Evolutionary conservation across 805 yeast genomes (phyloP), one percentile per base, ranked within the genome.

Genomic region (Kluyveromyces siamensis): DNA sequence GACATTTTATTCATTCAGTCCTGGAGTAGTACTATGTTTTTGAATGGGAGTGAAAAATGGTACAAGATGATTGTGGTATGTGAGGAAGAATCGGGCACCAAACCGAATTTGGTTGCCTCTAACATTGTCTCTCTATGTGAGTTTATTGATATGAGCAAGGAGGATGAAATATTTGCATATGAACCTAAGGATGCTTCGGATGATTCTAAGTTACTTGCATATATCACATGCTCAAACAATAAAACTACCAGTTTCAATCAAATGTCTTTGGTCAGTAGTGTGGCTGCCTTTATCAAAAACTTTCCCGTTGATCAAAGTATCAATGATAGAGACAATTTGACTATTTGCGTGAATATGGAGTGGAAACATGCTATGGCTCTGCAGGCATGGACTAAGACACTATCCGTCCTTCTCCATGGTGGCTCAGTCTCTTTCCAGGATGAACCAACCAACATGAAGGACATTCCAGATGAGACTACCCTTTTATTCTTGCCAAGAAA

Each of bases 251-350:
- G 66, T 11, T 79, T 74, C 55, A 72, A 79, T 5, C 83, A 79
- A 48, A 66, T 73, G 49, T 76, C 77, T 52, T 60, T 80, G 39
- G 74, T 79, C 5, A 74, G 82, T 52, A 70, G 80, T 7, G 64
- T 75, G 35, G 79, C 85, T 2, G 70, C 84, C 1, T 67, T 75
- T 21, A 66, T 72, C 5, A 68, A 62, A 37, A 54, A 59, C 0
- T 59, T 68, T 13, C 71, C 74, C 14, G 42, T 66, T 8, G 69
- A 61, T 10, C 65, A 72, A 39, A 76, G 72, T 44, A 44, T 73
- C 27, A 57, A 58, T 30, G 35, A 52, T 14, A 49, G 54, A 13
- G 70, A 73, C 51, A 46, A 53, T 47, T 37, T 71, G n/a, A 48
- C 64, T 1, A 60, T 67, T 2, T 44, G 62, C 25, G 59, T 63